Evolutionary conservation across 805 yeast species (phyloP).

Genomic region (Kregervanrija delftensis): DNA sequence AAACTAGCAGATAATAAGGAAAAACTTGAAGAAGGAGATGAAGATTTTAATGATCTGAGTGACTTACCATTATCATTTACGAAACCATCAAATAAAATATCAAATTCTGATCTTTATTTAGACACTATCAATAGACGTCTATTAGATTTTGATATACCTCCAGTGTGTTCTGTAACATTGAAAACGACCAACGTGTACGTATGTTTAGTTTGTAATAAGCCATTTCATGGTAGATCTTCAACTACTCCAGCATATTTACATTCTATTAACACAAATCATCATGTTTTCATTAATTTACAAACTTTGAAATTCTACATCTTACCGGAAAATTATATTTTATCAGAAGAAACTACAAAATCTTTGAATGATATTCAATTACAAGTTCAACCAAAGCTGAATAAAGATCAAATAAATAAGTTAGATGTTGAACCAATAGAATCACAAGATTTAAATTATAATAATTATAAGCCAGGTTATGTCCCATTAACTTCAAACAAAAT

Average conservation of each 20-base stretch:
- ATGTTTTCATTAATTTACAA: slow-evolving; percentile 50
- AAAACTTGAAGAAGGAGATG: background rate
- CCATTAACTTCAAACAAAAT: slow-evolving; percentile 56
- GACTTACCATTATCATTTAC: background rate
- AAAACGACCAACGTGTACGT: slow-evolving; percentile 59
- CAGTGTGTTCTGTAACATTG: slow-evolving; percentile 56
- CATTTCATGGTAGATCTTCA: slow-evolving; percentile 58
- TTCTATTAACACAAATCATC: slow-evolving; percentile 56
- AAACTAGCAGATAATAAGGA: background rate
- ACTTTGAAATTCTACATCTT: slow-evolving; percentile 44
- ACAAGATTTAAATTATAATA: slow-evolving; percentile 36
- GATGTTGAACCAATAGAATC: slow-evolving; percentile 17
- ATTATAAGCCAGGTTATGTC: slow-evolving; percentile 56
- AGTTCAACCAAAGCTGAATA: slow-evolving; percentile 44
- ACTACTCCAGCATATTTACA: slow-evolving; percentile 66
- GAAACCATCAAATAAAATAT: background rate
- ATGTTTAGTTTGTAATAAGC: slow-evolving; percentile 70
- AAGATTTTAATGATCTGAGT: slow-evolving; percentile 6
- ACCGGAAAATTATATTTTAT: slow-evolving; percentile 54
- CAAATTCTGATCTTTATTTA: slow-evolving; percentile 23
- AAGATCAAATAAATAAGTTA: slow-evolving; percentile 27
- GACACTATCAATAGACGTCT: slow-evolving; percentile 37
- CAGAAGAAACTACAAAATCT: slow-evolving; percentile 22
- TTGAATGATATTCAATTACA: slow-evolving; percentile 47
- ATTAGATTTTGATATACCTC: slow-evolving; percentile 66